A percentile compares a stretch with the other conserved stretches of the same genome.
Evolutionary conservation across 164 flowering plant species (phyloP).

Genomic region (Nelumbo lutea): DNA sequence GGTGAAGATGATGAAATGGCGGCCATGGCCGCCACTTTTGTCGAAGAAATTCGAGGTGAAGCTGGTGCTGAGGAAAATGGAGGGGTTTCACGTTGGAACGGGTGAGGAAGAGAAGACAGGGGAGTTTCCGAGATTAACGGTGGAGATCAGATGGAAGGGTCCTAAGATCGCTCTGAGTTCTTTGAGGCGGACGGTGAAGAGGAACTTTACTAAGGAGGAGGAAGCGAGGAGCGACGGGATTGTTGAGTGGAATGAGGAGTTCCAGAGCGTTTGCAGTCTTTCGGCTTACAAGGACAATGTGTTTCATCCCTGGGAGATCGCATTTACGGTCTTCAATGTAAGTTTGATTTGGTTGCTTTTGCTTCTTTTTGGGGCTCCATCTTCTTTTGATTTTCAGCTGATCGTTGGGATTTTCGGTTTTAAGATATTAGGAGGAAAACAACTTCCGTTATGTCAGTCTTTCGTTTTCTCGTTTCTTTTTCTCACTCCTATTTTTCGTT

Average conservation of each 20-base stretch:
- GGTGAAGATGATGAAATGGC: slow-evolving; percentile 97
- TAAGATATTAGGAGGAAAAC: not conserved
- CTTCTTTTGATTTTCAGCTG: not conserved
- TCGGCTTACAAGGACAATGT: slow-evolving; percentile 55
- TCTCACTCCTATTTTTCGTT: not conserved
- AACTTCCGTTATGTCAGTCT: not conserved
- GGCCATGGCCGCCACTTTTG: slow-evolving; percentile 85
- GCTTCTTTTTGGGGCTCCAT: not conserved
- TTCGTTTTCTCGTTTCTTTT: not conserved
- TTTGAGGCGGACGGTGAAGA: slow-evolving; percentile 60
- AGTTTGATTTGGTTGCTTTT: slow-evolving; percentile 24
- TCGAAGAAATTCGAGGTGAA: slow-evolving; percentile 75
- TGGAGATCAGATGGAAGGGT: slow-evolving; percentile 93
- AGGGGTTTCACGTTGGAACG: slow-evolving; percentile 25
- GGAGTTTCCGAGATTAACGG: slow-evolving; percentile 35
- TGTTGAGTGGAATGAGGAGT: slow-evolving; percentile 87
- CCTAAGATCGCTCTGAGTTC: slow-evolving; percentile 54
- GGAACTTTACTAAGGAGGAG: slow-evolving; percentile 70
- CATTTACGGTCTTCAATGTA: slow-evolving; percentile 66
- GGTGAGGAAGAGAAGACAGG: slow-evolving; percentile 11
- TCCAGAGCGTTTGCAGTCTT: slow-evolving; percentile 53
- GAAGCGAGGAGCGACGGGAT: slow-evolving; percentile 32
- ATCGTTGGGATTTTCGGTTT: slow-evolving; percentile 3
- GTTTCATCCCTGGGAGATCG: slow-evolving; percentile 90
- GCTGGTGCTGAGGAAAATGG: slow-evolving; percentile 47